phyloP scores from a whole-genome alignment of 1,139 yeast species.

The Diutina rugosa region DNA sequence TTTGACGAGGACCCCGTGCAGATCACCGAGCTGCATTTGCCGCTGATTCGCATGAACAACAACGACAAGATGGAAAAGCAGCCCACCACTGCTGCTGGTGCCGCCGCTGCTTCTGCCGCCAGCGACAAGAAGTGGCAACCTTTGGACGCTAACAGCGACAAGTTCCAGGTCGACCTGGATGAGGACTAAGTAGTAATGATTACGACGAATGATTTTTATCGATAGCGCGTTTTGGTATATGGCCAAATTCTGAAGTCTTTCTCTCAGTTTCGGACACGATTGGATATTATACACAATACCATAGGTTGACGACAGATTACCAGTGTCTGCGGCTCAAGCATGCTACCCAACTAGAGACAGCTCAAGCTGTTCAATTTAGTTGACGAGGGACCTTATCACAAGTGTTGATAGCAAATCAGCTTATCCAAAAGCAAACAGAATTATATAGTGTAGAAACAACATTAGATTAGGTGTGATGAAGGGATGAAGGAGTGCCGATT shows the following conservation, averaged over 20 bases:
- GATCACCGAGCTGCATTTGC: conserved; percentile 14
- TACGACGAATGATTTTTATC: neutral
- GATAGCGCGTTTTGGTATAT: neutral
- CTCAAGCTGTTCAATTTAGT: too few species aligned
- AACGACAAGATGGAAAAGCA: conserved; percentile 38
- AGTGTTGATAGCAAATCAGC: too few species aligned
- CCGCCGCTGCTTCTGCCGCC: conserved; percentile 26
- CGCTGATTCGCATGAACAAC: conserved; percentile 24
- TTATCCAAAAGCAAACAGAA: too few species aligned
- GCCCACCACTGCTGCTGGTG: conserved; percentile 21
- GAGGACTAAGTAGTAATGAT: conserved; percentile 26
- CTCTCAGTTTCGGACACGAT: too few species aligned
- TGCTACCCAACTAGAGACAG: too few species aligned
- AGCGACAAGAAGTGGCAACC: conserved; percentile 46
- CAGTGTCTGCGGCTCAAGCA: too few species aligned
- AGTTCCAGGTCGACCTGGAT: conserved; percentile 68
- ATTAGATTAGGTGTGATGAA: too few species aligned
- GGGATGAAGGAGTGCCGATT: too few species aligned
- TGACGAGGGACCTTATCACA: too few species aligned
- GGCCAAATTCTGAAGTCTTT: neutral
- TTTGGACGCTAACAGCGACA: conserved; percentile 47
- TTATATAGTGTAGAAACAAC: too few species aligned
- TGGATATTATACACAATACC: too few species aligned
- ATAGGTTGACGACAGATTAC: too few species aligned
- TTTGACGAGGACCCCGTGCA: conserved; percentile 47